Conservation (phyloP, 306 rosid species). For the Pterocarpus santalinus region DNA sequence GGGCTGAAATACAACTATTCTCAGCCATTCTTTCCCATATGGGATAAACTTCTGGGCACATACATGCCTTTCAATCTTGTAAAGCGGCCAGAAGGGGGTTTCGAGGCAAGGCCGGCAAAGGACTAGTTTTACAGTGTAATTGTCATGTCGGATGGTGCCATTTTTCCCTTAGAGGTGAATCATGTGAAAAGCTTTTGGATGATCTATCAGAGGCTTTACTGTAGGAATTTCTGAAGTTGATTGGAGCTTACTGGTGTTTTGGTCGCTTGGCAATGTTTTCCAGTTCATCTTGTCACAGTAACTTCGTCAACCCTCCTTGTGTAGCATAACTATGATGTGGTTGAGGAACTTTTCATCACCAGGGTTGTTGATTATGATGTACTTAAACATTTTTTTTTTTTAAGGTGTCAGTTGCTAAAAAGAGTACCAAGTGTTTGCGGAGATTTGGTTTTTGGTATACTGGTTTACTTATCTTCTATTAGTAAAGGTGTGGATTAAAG, state of each 20-base stretch:
- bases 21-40: conserved; percentile 88
- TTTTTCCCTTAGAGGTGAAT: conserved; percentile 29
- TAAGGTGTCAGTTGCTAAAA: conserved; percentile 35
- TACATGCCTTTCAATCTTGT: conserved; percentile 82
- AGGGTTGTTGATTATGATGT: conserved; percentile 44
- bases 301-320: conserved; percentile 50
- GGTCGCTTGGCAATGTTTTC: conserved; percentile 45
- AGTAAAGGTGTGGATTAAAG: neutral
- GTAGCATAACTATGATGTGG: conserved; percentile 59
- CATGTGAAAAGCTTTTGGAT: conserved; percentile 19
- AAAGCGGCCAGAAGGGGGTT: conserved; percentile 78
- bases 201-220: conserved; percentile 36
- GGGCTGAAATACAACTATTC: conserved; percentile 87
- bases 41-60: conserved; percentile 88
- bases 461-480: conserved; percentile 37
- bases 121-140: conserved; percentile 47
- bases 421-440: conserved; percentile 21
- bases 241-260: conserved; percentile 49
- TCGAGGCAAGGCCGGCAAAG: conserved; percentile 67
- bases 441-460: conserved; percentile 28
- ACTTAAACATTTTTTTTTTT: conserved; percentile 31
- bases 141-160: conserved; percentile 34
- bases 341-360: conserved; percentile 38
- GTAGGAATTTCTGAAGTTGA: conserved; percentile 50
- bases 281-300: conserved; percentile 47